These are phyloP conservation scores for Xylaria telfairii DNA, from an alignment of 495 filamentous ascomycete species.

Conservation along the genomic window DNA sequence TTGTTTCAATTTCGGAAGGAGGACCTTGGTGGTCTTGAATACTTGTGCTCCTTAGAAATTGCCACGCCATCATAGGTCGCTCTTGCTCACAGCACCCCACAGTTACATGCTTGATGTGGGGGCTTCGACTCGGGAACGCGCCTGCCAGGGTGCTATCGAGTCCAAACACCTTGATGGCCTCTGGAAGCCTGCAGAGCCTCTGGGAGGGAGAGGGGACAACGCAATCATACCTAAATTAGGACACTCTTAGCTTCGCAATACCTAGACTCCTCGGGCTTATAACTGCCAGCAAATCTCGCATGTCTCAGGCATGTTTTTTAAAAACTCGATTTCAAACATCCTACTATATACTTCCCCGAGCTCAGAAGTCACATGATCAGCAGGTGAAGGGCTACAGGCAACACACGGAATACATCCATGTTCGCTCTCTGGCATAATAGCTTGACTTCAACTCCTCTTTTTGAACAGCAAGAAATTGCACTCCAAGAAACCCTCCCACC, in stretches of 20 bases:
- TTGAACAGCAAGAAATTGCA: no score
- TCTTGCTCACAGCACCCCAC: background rate
- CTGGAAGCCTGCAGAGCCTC: background rate
- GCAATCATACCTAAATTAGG: background rate
- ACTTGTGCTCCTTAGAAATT: background rate
- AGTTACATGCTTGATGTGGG: background rate
- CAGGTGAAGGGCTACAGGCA: no score
- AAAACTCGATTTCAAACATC: no score
- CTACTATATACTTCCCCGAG: no score
- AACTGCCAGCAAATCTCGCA: no score
- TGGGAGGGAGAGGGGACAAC: background rate
- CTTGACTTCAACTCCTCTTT: background rate
- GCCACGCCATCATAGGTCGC: background rate
- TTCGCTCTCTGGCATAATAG: background rate
- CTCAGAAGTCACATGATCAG: background rate
- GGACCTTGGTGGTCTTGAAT: slow-evolving; percentile 21
- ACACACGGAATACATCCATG: background rate
- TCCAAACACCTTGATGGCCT: slow-evolving; percentile 12
- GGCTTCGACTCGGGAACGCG: background rate
- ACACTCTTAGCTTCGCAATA: no score
- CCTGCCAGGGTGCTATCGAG: background rate
- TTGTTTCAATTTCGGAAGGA: background rate
- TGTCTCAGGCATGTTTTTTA: no score
- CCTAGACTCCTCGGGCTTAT: no score
- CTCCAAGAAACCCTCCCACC: no score